These are phyloP conservation scores for Russula emetica DNA, from an alignment of 768 basidiomycete genomes.

Conservation along the genomic window DNA sequence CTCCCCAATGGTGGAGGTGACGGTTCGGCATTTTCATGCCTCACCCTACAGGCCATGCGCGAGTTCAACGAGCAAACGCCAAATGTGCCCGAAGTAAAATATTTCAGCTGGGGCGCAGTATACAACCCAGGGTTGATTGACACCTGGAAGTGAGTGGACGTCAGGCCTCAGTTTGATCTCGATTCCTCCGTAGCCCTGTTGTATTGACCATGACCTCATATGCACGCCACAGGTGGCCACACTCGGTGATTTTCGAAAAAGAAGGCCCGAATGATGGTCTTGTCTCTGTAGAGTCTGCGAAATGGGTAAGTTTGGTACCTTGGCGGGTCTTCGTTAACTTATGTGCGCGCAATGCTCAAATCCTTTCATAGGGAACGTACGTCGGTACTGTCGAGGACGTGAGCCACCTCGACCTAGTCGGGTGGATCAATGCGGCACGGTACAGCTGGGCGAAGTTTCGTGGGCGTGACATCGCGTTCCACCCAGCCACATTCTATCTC, in stretches of 20 bases:
- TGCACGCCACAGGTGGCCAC: constrained; percentile 20
- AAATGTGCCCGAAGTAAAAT: constrained; percentile 71
- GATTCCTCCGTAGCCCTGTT: not conserved
- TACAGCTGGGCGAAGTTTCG: constrained; percentile 88
- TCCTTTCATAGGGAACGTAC: constrained; percentile 67
- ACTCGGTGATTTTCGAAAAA: constrained; percentile 62
- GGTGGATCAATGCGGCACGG: constrained; percentile 87
- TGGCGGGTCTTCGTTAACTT: not conserved
- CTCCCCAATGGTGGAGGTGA: constrained; percentile 92
- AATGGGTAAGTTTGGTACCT: constrained; percentile 58
- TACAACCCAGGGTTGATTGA: constrained; percentile 89
- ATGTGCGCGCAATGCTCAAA: constrained; percentile 9
- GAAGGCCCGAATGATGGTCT: constrained; percentile 97
- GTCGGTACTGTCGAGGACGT: constrained; percentile 88
- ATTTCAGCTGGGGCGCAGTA: constrained; percentile 93
- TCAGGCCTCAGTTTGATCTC: not conserved
- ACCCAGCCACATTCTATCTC: constrained; percentile 87
- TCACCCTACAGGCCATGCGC: constrained; percentile 82
- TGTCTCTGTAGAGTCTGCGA: constrained; percentile 83
- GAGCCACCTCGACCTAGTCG: constrained; percentile 89
- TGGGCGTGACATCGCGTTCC: constrained; percentile 87
- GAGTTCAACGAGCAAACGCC: constrained; percentile 85
- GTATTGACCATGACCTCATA: not conserved
- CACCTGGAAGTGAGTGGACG: constrained; percentile 61
- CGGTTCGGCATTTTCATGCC: constrained; percentile 86